Evolutionary conservation across 805 yeast species (phyloP), one percentile per base, ranked within the genome.

Genomic region (Kluyveromyces starmeri): DNA sequence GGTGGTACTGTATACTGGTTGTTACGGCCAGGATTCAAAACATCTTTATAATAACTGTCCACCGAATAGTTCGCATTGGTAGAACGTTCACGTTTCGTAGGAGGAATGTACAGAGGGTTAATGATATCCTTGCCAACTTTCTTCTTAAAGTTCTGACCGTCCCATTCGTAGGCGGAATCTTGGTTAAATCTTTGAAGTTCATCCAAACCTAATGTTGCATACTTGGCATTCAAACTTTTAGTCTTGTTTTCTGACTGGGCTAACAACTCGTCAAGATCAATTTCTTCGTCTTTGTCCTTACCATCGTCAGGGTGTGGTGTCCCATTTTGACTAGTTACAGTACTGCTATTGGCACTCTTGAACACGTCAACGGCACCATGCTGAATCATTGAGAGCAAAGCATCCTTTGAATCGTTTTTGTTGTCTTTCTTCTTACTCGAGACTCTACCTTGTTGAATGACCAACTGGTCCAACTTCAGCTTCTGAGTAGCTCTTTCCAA

Each of bases 11-110:
- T 65, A 13, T 30, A 30, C 6, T 53, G 47, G 0, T 59, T 32
- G 0, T 77, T 53, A 47, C 82, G 67, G 30, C 81, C 76, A 5
- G 89, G 85, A 46, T 78, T 75, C 47, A 88, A 62, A 7, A 80
- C 86, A 51, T 78, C 89, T 55, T 80, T 79, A 58, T 83, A 83
- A 58, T 88, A 88, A 59, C 77, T 77, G 56, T 88, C 96, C 43
- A 89, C 79, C 1, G 85, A 77, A 57, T 88, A 88, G 50, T 85
- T 85, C 45, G 79, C 83, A 51, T 80, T 81, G 12, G 33, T 22
- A 13, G 33, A 20, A 45, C 92, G 68, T 54, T 81, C 92, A 61
- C 92, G 70, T 53, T 84, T 85, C 2, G 92, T 73, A 4, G 95
- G 94, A 38, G 83, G 78, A 44, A 88, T 78, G 89, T 94, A 83